phyloP scores from a whole-genome alignment of 495 filamentous ascomycete genomes.

The Neurospora sp. region DNA sequence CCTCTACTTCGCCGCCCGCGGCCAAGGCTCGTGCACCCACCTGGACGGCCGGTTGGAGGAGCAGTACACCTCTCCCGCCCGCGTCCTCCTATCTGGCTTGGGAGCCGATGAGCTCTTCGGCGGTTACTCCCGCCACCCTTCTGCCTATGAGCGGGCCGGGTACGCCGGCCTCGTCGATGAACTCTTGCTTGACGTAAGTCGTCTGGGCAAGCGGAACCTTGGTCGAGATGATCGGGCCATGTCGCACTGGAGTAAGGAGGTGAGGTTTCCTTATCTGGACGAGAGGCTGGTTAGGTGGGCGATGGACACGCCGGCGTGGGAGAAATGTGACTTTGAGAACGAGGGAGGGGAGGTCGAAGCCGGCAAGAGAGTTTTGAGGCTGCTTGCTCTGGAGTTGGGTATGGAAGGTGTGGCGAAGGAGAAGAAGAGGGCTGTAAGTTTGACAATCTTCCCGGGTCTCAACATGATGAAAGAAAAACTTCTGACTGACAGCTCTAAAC shows the following conservation, averaged over 20 bases:
- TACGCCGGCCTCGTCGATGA: constrained; percentile 68
- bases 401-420: constrained; percentile 61
- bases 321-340: constrained; percentile 72
- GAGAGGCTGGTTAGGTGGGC: constrained; percentile 79
- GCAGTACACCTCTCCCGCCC: constrained; percentile 58
- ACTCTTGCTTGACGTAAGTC: constrained; percentile 73
- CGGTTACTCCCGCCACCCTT: constrained; percentile 78
- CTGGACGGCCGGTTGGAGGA: not conserved
- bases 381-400: constrained; percentile 66
- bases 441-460: not conserved
- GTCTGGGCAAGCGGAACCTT: constrained; percentile 86
- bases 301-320: constrained; percentile 58
- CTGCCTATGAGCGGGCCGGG: constrained; percentile 57
- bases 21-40: constrained; percentile 44
- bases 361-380: constrained; percentile 70
- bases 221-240: constrained; percentile 90
- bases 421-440: constrained; percentile 75
- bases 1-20: constrained; percentile 86
- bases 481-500: constrained; percentile 1
- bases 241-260: constrained; percentile 81
- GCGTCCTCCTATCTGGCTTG: constrained; percentile 83
- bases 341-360: constrained; percentile 46
- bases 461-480: not conserved
- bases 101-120: constrained; percentile 95
- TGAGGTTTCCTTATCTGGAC: constrained; percentile 85